Evolutionary conservation across 805 yeast genomes (phyloP).

Genomic region (Lachancea waltii): DNA sequence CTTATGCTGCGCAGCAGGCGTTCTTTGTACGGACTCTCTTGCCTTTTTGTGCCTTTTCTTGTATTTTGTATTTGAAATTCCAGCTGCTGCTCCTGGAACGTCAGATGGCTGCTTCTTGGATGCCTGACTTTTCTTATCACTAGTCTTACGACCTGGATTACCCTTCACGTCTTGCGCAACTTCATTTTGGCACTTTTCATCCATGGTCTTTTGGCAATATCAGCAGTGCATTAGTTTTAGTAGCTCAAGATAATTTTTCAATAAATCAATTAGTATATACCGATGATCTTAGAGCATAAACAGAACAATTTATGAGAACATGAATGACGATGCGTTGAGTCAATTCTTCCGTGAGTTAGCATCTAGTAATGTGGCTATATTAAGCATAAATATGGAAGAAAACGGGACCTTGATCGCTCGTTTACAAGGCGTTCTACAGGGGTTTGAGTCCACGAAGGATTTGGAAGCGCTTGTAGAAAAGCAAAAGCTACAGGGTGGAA

Average conservation of each 20-base stretch:
- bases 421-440: conserved; percentile 32
- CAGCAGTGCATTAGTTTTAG: neutral
- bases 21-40: conserved; percentile 7
- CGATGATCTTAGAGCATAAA: neutral
- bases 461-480: conserved; percentile 27
- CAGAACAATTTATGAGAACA: neutral
- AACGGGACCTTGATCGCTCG: conserved; percentile 32
- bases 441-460: conserved; percentile 17
- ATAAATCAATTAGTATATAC: neutral
- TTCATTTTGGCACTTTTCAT: conserved; percentile 4
- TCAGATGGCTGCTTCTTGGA: conserved; percentile 2
- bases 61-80: conserved; percentile 1
- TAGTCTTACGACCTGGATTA: neutral
- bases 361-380: conserved; percentile 16
- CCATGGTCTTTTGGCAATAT: conserved; percentile 6
- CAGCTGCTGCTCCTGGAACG: neutral
- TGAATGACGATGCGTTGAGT: conserved; percentile 12
- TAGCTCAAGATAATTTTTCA: conserved; percentile 6
- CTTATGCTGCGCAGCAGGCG: conserved; percentile 15
- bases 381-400: conserved; percentile 26
- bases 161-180: conserved; percentile 4
- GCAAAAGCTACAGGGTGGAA: conserved; percentile 23
- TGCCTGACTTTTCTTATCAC: neutral
- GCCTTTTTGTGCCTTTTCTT: conserved; percentile 8
- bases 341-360: conserved; percentile 19